Evolutionary conservation across 176 grass and related monocot species (phyloP), one percentile per base, ranked within the genome.

Genomic region (Microstegium vimineum): DNA sequence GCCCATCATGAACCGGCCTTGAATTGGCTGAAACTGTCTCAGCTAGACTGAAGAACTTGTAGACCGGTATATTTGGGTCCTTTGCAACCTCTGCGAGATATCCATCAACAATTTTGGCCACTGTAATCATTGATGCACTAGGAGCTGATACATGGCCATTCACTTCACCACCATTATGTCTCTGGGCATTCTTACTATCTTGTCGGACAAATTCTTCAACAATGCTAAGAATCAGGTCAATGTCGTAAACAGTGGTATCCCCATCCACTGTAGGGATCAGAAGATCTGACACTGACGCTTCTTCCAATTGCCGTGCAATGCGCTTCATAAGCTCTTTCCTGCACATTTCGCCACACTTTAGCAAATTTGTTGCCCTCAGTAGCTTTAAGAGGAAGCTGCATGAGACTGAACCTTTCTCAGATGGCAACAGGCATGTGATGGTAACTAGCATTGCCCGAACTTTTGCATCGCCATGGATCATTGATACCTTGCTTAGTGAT

Each of bases 311-410:
- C 7, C 7, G 37, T 38, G 37, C 37, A 8, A 38, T 8, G 2
- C 5, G 7, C 5, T 38, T 38, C 37, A 38, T 8, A 38, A 38
- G 37, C 8, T 38, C 37, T 8, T 38, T 38, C 37, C 37, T 38
- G 37, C 37, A 38, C 37, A 8, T 9, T 8, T 38, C 37, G 8
- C 37, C 37, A 38, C 37, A 38, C 37, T 38, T 38, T 1, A 95
- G 64, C 76, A 95, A 65, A 66, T 88, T 95, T 59, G 89, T 84
- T 71, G 90, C 96, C 87, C 86, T 90, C 70, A 99, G 89, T 66
- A 99, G 82, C 85, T 95, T 99, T 20, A 95, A 66, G 42, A 99
- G 93, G 77, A 99, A 99, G 82, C 93, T 92, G 89, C 93, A 99
- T 30, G 96, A 99, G 5, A 93, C 90, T 61, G 89, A 99, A 56